These are phyloP conservation scores for Chaetomiaceae sp. DNA, from an alignment of 2,329 filamentous ascomycete genomes.

Conservation along the genomic window DNA sequence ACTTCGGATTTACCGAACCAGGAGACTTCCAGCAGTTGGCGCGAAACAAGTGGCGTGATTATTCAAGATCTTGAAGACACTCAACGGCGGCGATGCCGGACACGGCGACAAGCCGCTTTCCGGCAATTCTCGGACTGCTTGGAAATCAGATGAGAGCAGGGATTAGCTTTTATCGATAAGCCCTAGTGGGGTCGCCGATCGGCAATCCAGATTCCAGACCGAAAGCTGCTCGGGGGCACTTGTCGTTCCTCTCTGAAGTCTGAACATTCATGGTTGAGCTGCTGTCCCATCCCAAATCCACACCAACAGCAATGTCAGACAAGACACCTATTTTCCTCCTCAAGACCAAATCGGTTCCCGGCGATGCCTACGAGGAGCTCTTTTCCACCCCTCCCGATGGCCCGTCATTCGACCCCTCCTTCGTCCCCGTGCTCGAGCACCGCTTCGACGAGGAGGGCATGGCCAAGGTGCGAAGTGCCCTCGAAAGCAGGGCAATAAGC, in stretches of 20 bases:
- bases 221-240: neutral
- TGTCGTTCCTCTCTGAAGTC: neutral
- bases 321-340: conserved; percentile 63
- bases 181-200: too few species aligned
- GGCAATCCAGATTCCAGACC: neutral
- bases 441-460: conserved; percentile 59
- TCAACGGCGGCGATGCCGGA: neutral
- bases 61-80: neutral
- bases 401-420: conserved; percentile 56
- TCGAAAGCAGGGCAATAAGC: conserved; percentile 43
- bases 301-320: conserved; percentile 11
- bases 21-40: neutral
- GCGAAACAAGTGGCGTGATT: conserved; percentile 1
- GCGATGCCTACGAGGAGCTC: conserved; percentile 67
- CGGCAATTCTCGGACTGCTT: conserved; percentile 7
- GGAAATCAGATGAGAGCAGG: conserved; percentile 4
- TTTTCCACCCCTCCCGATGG: conserved; percentile 47
- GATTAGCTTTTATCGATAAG: conserved; percentile 10
- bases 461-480: conserved; percentile 45
- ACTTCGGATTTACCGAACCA: neutral
- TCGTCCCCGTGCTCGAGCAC: conserved; percentile 75
- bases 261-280: neutral
- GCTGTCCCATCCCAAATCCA: neutral
- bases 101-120: neutral
- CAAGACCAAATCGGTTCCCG: conserved; percentile 70